Evolutionary conservation across 306 rosid species (phyloP), one percentile per base, ranked within the genome.

Genomic region (Dryas alaskensis): DNA sequence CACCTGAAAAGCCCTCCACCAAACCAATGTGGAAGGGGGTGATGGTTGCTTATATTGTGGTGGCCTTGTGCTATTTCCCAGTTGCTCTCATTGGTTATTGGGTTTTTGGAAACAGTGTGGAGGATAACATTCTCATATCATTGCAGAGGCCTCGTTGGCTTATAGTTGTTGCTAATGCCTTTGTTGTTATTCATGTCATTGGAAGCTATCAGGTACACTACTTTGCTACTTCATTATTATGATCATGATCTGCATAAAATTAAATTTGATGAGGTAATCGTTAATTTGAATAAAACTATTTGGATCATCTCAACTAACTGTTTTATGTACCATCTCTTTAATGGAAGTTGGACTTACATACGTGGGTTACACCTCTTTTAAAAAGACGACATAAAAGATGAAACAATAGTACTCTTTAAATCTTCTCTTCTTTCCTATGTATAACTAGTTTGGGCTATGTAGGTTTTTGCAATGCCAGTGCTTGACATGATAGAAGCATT

Each of bases 1-100:
- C 85, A 0, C 85, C 79, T 0, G 83, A 78, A 43, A 73, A 44
- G 55, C 87, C 81, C 0, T 75, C 85, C 8, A 78, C 67, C 6
- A 74, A 78, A 52, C 81, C 85, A 4, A 84, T 81, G 88, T 84
- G 88, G 88, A 81, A 44, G 43, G 87, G 87, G 0, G 79, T 78
- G 11, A 0, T 78, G 0, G 2, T 81, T 2, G 85, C 85, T 2
- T 84, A 84, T 48, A 0, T 78, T 0, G 83, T 81, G 10, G 88
- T 81, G 17, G 85, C 85, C 0, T n/a, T 84, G 58, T 84, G 88
- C 47, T 84, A 81, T 65, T 72, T 84, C 47, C 88, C 88, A 0
- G 88, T 81, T 4, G 78, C 83, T 7, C 2, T 84, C 0, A 7
- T 81, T 14, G 88, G 88, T 10, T 84, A 84, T 44, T 78, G 73